Evolutionary conservation across 1,139 yeast genomes (phyloP).

Genomic region (Blastobotrys petasosporus): DNA sequence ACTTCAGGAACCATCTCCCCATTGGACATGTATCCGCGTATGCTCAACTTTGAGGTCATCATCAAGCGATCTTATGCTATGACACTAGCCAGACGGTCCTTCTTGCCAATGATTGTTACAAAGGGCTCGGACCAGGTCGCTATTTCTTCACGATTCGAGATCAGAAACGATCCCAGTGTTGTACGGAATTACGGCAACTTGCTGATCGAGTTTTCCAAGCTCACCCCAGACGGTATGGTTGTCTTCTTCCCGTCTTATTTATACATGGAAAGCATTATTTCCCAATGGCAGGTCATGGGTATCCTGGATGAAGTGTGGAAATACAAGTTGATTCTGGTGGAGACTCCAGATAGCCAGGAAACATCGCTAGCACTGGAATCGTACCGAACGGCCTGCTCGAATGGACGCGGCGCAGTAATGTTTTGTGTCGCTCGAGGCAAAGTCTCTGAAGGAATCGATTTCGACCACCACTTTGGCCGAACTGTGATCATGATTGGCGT

Average conservation of each 20-base stretch:
- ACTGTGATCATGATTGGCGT: slow-evolving; percentile 98
- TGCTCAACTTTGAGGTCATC: slow-evolving; percentile 92
- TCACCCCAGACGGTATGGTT: slow-evolving; percentile 97
- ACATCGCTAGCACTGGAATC: slow-evolving; percentile 93
- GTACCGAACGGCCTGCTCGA: slow-evolving; percentile 91
- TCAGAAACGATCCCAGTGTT: slow-evolving; percentile 94
- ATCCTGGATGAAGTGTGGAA: slow-evolving; percentile 98
- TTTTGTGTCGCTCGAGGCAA: slow-evolving; percentile 98
- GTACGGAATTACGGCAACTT: slow-evolving; percentile 94
- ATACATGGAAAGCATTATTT: slow-evolving; percentile 95
- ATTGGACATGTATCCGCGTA: slow-evolving; percentile 95
- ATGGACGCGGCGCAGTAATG: slow-evolving; percentile 95
- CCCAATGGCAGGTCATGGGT: slow-evolving; percentile 99
- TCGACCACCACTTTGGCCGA: slow-evolving; percentile 96
- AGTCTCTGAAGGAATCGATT: slow-evolving; percentile 98
- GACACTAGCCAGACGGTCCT: slow-evolving; percentile 89
- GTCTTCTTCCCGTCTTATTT: slow-evolving; percentile 95
- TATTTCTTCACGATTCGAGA: slow-evolving; percentile 91
- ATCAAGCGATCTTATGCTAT: slow-evolving; percentile 91
- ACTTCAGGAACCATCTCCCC: slow-evolving; percentile 99
- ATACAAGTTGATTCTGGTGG: slow-evolving; percentile 89
- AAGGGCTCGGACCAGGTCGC: slow-evolving; percentile 98
- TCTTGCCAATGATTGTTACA: slow-evolving; percentile 91
- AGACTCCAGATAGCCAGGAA: slow-evolving; percentile 98
- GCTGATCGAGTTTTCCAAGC: slow-evolving; percentile 84